Percentiles rank a stretch among this genome's conserved stretches.
Evolutionary conservation across 2,329 filamentous ascomycete genomes (phyloP).

Genomic region (Epichloe gansuensis): DNA sequence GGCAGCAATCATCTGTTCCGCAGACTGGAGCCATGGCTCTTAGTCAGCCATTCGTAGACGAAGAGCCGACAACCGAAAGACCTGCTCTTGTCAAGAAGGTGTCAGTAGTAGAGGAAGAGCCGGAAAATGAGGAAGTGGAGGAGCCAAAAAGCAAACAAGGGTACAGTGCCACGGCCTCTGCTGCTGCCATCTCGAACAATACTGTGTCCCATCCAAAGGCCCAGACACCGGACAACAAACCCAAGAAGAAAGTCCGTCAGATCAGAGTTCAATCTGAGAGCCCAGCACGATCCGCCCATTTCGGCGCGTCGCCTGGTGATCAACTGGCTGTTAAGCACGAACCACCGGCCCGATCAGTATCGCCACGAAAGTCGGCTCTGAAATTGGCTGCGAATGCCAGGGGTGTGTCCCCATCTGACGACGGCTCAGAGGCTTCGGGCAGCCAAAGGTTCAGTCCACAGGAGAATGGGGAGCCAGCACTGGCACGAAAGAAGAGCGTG

Average conservation of each 20-base stretch:
- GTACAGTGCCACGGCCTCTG: slow-evolving; percentile 10
- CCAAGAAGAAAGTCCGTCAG: slow-evolving; percentile 10
- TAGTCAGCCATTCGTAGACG: neutral
- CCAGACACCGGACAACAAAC: neutral
- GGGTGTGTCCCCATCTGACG: slow-evolving; percentile 37
- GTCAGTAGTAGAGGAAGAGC: slow-evolving; percentile 33
- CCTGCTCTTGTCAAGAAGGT: slow-evolving; percentile 23
- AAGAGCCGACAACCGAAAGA: neutral
- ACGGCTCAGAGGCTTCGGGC: slow-evolving; percentile 31
- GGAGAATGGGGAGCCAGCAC: slow-evolving; percentile 22
- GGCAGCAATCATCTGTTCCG: neutral
- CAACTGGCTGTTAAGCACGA: slow-evolving; percentile 48
- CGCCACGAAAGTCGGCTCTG: slow-evolving; percentile 64
- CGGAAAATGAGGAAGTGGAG: slow-evolving; percentile 26
- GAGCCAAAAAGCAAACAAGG: slow-evolving; percentile 7
- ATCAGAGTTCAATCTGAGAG: slow-evolving; percentile 39
- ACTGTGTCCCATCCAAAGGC: neutral
- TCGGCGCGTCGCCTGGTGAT: slow-evolving; percentile 41
- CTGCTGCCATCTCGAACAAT: slow-evolving; percentile 18
- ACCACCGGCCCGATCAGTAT: slow-evolving; percentile 57
- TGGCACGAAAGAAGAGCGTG: slow-evolving; percentile 47
- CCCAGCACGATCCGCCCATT: slow-evolving; percentile 55
- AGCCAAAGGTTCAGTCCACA: slow-evolving; percentile 13
- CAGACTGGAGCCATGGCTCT: neutral
- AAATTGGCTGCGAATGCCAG: slow-evolving; percentile 47